phyloP scores from a whole-genome alignment of 2,329 filamentous ascomycete genomes.

The Tolypocladium endophyticum region DNA sequence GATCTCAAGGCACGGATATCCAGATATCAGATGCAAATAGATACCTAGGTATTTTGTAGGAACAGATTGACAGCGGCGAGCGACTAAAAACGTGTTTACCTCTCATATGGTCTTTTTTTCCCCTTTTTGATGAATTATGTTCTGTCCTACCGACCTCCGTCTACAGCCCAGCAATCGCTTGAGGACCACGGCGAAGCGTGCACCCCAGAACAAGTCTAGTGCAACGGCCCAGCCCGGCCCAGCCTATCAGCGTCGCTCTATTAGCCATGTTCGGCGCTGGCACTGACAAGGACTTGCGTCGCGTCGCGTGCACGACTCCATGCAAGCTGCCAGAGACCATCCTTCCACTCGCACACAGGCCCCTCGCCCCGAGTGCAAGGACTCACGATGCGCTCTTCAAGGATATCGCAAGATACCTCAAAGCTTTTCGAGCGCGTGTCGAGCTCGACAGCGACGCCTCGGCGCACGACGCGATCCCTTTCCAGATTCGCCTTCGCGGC shows the following conservation, averaged over 20 bases:
- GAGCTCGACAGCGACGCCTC: constrained; percentile 19
- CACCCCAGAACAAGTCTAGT: neutral
- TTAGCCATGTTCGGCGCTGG: neutral
- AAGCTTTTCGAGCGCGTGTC: constrained; percentile 35
- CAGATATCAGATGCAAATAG: too few species aligned
- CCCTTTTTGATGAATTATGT: neutral
- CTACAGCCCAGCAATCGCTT: neutral
- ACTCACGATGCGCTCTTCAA: constrained; percentile 42
- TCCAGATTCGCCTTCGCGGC: constrained; percentile 33
- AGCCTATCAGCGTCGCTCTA: constrained; percentile 1
- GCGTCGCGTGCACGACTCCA: neutral
- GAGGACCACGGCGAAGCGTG: neutral
- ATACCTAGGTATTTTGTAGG: too few species aligned
- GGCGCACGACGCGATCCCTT: constrained; percentile 39
- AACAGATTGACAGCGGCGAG: too few species aligned
- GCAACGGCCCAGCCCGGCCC: neutral
- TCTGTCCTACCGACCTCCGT: too few species aligned
- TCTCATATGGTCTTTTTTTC: neutral
- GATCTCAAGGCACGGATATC: neutral
- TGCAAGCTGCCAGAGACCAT: neutral
- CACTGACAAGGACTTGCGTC: neutral
- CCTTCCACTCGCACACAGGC: neutral
- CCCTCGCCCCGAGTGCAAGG: neutral
- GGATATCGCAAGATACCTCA: constrained; percentile 46
- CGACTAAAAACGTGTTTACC: too few species aligned